A percentile compares a stretch with the other conserved stretches of the same genome.
Evolutionary conservation across 805 yeast species (phyloP).

Genomic region (Wickerhamiella siamensis): DNA sequence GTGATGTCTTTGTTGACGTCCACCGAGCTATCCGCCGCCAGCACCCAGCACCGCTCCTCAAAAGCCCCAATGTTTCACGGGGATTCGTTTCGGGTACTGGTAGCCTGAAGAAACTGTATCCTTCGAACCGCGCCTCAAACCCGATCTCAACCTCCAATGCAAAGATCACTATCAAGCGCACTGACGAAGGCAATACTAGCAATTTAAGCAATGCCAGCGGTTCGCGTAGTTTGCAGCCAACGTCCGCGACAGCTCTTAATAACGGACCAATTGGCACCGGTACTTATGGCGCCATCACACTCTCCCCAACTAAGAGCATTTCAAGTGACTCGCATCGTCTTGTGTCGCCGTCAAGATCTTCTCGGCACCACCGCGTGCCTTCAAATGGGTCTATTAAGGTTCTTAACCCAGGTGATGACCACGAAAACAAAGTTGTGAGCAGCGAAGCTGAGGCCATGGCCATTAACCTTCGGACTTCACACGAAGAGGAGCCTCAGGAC

Average conservation of each 20-base stretch:
- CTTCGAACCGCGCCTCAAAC: slow-evolving; percentile 46
- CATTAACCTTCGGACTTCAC: slow-evolving; percentile 6
- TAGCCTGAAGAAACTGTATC: slow-evolving; percentile 11
- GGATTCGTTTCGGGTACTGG: slow-evolving; percentile 4
- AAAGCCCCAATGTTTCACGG: slow-evolving; percentile 4
- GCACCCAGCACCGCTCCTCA: slow-evolving; percentile 28
- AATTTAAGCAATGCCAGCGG: neutral
- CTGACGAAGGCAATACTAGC: neutral
- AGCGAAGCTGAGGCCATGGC: slow-evolving; percentile 15
- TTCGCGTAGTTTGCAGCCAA: too few relatives aligned
- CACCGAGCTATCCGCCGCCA: slow-evolving; percentile 62
- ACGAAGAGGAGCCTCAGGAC: neutral
- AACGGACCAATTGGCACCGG: neutral
- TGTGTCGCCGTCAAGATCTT: too few relatives aligned
- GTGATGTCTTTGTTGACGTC: slow-evolving; percentile 85
- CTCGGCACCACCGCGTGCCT: neutral
- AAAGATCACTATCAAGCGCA: slow-evolving; percentile 49
- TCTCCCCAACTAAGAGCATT: neutral
- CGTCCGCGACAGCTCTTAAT: too few relatives aligned
- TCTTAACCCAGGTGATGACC: slow-evolving; percentile 3
- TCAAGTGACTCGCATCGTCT: neutral
- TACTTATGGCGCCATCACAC: neutral
- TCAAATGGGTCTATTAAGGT: neutral
- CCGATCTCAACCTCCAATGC: slow-evolving; percentile 48
- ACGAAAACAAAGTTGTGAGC: slow-evolving; percentile 3